These are phyloP conservation scores for Capsicum rhomboideum DNA, from an alignment of 257 asterid genomes.

Conservation along the genomic window DNA sequence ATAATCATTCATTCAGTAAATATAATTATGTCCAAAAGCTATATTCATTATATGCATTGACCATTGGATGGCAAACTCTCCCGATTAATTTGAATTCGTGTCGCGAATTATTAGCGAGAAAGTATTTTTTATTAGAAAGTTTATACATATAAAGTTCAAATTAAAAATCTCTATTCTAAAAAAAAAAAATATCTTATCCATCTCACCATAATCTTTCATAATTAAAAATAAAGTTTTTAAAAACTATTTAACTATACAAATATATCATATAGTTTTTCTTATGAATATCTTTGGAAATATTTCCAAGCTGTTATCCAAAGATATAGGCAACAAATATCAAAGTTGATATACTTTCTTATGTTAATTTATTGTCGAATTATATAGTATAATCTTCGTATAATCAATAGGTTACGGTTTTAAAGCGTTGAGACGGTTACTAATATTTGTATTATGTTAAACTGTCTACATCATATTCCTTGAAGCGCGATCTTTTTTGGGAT, in stretches of 20 bases:
- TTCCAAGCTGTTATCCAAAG: not conserved
- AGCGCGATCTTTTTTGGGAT: too few relatives aligned
- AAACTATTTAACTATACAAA: not conserved
- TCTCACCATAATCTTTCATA: too few relatives aligned
- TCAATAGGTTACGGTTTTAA: too few relatives aligned
- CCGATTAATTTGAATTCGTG: not conserved
- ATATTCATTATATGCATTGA: not conserved
- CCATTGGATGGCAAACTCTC: not conserved
- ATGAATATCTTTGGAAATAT: not conserved
- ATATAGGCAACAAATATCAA: not conserved
- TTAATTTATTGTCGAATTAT: not conserved
- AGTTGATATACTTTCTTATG: not conserved
- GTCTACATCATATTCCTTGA: too few relatives aligned
- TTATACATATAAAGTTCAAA: too few relatives aligned
- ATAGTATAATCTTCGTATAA: rapidly evolving
- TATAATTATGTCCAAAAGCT: not conserved
- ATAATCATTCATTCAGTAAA: not conserved
- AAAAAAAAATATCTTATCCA: too few relatives aligned
- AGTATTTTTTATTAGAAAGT: not conserved
- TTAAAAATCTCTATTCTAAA: too few relatives aligned
- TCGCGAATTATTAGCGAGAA: not conserved
- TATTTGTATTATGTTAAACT: not conserved
- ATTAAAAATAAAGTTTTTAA: too few relatives aligned
- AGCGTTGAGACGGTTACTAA: not conserved
- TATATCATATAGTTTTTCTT: not conserved